A percentile compares a stretch with the other conserved stretches of the same genome.
Conservation (phyloP, 257 asterid species). For the Capsicum pubescens region DNA sequence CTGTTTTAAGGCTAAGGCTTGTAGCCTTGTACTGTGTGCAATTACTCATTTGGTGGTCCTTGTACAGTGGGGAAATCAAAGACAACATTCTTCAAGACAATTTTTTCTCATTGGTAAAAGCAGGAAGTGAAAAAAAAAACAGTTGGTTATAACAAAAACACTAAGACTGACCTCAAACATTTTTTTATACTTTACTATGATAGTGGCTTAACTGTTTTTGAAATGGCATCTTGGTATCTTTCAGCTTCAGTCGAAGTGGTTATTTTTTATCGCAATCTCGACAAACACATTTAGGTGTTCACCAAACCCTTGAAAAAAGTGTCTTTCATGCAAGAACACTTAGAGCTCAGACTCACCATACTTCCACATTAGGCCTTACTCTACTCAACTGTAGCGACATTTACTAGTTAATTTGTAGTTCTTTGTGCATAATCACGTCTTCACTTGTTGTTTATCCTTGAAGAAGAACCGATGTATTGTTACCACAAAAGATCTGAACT, state of each 20-base stretch:
- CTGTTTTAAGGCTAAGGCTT: slow-evolving; percentile 10
- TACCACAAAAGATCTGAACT: slow-evolving; percentile 11
- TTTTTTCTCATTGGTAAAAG: background rate
- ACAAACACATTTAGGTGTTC: background rate
- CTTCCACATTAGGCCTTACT: too few species aligned
- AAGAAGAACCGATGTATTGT: slow-evolving; percentile 14
- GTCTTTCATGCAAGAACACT: background rate
- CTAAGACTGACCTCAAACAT: background rate
- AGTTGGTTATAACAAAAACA: background rate
- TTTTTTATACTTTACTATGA: background rate
- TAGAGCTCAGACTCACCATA: too few species aligned
- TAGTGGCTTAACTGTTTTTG: background rate
- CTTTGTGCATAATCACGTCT: slow-evolving; percentile 22
- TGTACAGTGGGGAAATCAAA: slow-evolving; percentile 9
- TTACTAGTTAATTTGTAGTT: background rate
- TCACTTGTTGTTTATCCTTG: background rate
- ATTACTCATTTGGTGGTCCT: background rate
- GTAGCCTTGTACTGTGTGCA: slow-evolving; percentile 15
- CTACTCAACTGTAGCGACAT: background rate
- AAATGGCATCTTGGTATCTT: background rate
- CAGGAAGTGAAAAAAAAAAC: background rate
- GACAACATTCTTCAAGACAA: background rate
- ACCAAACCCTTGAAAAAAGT: slow-evolving; percentile 22
- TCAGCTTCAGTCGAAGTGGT: background rate
- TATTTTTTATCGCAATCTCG: background rate